Evolutionary conservation across 1,139 yeast species (phyloP), one percentile per base, ranked within the genome.

Genomic region (Yamadazyma buinensis): DNA sequence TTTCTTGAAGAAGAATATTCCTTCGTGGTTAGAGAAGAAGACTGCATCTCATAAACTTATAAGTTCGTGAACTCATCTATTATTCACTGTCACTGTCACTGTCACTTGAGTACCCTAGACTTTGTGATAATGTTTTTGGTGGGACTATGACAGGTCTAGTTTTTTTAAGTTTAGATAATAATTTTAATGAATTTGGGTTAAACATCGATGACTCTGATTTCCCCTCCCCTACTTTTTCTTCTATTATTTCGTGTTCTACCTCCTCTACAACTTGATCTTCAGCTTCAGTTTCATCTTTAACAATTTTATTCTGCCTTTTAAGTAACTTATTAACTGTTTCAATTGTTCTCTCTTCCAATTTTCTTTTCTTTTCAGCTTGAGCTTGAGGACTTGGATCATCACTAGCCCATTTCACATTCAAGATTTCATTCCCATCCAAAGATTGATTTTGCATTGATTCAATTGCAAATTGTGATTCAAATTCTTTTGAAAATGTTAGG

Each of bases 361-460:
- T 49, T 28, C 67, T 57, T 49, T 72, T 61, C 38, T 75, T 77
- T 36, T 78, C 62, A 31, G 62, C 62, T 45, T 74, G 72, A 0
- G 92, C 84, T 3, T 62, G 65, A 0, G 94, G 94, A 48, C 81
- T 83, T 0, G 95, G 95, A 53, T 86, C 96, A 36, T 83, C 92
- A 38, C 77, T 80, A 0, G 97, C 95, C 97, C 97, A 92, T 42
- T 88, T 72, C 2, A 90, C 76, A 42, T 71, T 73, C 34, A 90
- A 54, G 0, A 84, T 69, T 41, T 85, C 95, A 32, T 76, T 70
- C 8, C 72, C 79, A 17, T 63, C 65, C 20, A 90, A 57, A 5
- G 85, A 72, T 53, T 92, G 97, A 36, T 80, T 79, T 29, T 81
- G 76, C 95, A 88, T 84, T 2, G 95, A 95, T 54, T 88, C 97